Evolutionary conservation across 805 yeast species (phyloP).

Genomic region (Saccharomyces jurei): DNA sequence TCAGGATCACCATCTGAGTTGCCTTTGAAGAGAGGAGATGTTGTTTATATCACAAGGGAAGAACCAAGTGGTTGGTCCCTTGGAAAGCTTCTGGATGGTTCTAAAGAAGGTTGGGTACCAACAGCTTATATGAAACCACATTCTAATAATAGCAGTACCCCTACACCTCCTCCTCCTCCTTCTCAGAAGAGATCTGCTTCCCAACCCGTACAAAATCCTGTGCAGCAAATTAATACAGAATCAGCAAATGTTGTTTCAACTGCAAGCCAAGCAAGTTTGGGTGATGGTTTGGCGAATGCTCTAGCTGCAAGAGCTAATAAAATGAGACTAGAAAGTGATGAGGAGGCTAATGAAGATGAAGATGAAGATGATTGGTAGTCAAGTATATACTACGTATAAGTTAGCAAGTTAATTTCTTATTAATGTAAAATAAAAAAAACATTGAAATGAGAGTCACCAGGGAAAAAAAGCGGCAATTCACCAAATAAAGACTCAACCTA

Average conservation of each 20-base stretch:
- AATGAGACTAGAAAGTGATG: slow-evolving; percentile 52
- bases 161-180: slow-evolving; percentile 35
- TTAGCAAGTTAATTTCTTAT: not conserved
- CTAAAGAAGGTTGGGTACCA: slow-evolving; percentile 94
- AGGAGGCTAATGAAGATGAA: slow-evolving; percentile 58
- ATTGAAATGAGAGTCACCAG: not conserved
- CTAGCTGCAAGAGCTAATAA: slow-evolving; percentile 65
- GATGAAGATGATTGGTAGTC: slow-evolving; percentile 34
- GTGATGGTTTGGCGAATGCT: slow-evolving; percentile 80
- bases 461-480: not conserved
- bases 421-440: not conserved
- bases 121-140: slow-evolving; percentile 72
- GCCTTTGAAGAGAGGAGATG: slow-evolving; percentile 68
- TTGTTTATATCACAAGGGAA: slow-evolving; percentile 62
- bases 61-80: slow-evolving; percentile 95
- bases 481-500: not conserved
- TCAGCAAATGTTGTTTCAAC: slow-evolving; percentile 19
- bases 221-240: not conserved
- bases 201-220: slow-evolving; percentile 3
- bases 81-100: slow-evolving; percentile 67
- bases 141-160: slow-evolving; percentile 22
- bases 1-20: slow-evolving; percentile 78
- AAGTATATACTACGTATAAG: not conserved
- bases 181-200: slow-evolving; percentile 12
- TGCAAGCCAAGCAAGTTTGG: slow-evolving; percentile 34